phyloP scores from a whole-genome alignment of 345 rosid genomes.

The Citrus unshiu region DNA sequence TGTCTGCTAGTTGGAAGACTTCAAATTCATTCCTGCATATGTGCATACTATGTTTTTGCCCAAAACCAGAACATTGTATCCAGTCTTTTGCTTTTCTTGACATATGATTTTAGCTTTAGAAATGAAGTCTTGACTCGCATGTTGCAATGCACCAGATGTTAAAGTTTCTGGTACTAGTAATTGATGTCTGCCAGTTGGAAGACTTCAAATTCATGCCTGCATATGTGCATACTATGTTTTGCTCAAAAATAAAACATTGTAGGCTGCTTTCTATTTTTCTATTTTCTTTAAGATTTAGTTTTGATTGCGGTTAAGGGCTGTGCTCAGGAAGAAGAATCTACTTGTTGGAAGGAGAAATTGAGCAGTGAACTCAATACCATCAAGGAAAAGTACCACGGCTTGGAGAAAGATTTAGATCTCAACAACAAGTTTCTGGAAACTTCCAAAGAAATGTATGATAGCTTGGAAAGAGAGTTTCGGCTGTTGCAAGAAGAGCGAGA shows the following conservation, averaged over 20 bases:
- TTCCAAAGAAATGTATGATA: constrained; percentile 43
- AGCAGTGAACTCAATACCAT: constrained; percentile 39
- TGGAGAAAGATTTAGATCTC: constrained; percentile 45
- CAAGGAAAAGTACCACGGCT: constrained; percentile 42
- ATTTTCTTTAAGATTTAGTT: constrained; percentile 34
- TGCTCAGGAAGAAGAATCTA: constrained; percentile 36
- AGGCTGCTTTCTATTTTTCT: constrained; percentile 3
- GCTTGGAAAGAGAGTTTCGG: constrained; percentile 55
- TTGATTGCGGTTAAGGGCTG: constrained; percentile 59
- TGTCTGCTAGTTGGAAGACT: neutral
- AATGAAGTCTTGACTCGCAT: neutral
- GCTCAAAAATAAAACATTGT: constrained; percentile 1
- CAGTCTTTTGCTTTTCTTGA: neutral
- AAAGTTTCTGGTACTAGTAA: neutral
- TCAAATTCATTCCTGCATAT: neutral
- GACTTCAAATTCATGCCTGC: neutral
- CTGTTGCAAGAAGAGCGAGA: constrained; percentile 63
- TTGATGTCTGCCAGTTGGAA: neutral
- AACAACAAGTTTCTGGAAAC: constrained; percentile 46
- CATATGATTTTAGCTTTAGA: neutral
- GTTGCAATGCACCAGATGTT: neutral
- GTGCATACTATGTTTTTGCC: neutral
- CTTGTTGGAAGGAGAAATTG: constrained; percentile 39
- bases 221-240: neutral
- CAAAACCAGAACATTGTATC: neutral